Evolutionary conservation across 768 basidiomycete species (phyloP).

Genomic region (Boletus tomentosulus): DNA sequence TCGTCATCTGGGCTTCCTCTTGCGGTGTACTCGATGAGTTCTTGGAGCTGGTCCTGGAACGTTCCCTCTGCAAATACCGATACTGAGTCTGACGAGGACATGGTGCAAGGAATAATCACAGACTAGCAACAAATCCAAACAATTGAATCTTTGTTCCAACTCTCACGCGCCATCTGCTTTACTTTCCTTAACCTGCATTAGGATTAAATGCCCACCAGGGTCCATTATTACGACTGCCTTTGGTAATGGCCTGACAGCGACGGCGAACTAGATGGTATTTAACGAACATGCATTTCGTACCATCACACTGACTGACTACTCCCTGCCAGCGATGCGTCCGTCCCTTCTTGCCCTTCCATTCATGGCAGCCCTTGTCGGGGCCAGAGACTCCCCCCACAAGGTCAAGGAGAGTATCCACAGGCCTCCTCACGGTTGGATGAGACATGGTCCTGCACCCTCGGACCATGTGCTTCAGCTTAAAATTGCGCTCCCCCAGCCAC

Average conservation of each 20-base stretch:
- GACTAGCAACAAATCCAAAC: no score
- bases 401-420: conserved; percentile 48
- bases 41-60: conserved; percentile 80
- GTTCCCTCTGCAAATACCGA: conserved; percentile 87
- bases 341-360: conserved; percentile 12
- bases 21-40: conserved; percentile 72
- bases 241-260: background rate
- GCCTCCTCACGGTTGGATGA: conserved; percentile 48
- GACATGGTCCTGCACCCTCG: conserved; percentile 39
- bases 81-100: conserved; percentile 58
- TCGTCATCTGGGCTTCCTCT: conserved; percentile 66
- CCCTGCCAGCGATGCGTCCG: conserved; percentile 8
- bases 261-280: conserved; percentile 19
- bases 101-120: background rate
- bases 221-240: no score
- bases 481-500: conserved; percentile 52
- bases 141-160: no score
- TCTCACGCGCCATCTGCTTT: no score
- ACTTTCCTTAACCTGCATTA: no score
- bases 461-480: conserved; percentile 50
- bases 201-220: no score
- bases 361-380: conserved; percentile 9
- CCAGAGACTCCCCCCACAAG: conserved; percentile 16
- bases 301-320: no score
- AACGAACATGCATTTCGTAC: background rate